Evolutionary conservation across 176 grass and related monocot genomes (phyloP).

Genomic region (Puya raimondii): DNA sequence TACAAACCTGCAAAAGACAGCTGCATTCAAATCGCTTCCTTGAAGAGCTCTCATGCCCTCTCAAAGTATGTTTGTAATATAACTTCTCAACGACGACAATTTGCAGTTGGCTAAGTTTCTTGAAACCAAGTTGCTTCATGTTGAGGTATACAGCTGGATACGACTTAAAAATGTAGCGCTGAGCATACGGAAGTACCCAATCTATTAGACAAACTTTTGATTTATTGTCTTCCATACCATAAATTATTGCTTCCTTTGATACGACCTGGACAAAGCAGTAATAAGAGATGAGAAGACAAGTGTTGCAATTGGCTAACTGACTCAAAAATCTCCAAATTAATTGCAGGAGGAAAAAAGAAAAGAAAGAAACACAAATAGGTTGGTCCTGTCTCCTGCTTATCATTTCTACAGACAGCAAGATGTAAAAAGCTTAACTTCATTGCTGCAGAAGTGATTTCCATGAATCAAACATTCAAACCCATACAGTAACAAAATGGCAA

Average conservation of each 20-base stretch:
- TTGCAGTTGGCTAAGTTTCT: slow-evolving; percentile 48
- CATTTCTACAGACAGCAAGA: too few relatives aligned
- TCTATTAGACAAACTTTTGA: slow-evolving; percentile 48
- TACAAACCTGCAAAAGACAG: slow-evolving; percentile 74
- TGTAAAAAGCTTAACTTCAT: too few relatives aligned
- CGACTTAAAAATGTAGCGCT: slow-evolving; percentile 73
- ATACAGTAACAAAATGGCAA: too few relatives aligned
- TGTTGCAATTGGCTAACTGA: neutral
- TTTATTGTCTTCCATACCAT: slow-evolving; percentile 54
- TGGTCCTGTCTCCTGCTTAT: too few relatives aligned
- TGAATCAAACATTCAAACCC: too few relatives aligned
- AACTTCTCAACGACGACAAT: slow-evolving; percentile 66
- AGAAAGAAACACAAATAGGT: neutral
- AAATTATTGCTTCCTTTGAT: slow-evolving; percentile 76
- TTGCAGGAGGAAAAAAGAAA: neutral
- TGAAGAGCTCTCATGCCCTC: slow-evolving; percentile 44
- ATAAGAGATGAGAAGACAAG: slow-evolving; percentile 21
- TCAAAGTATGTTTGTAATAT: slow-evolving; percentile 65
- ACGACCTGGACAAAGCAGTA: slow-evolving; percentile 52
- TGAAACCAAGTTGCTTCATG: slow-evolving; percentile 47
- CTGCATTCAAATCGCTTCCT: slow-evolving; percentile 52
- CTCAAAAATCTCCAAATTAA: neutral
- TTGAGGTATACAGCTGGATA: slow-evolving; percentile 49
- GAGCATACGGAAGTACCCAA: slow-evolving; percentile 69
- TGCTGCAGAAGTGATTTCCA: too few relatives aligned